Percentiles rank a stretch among this genome's conserved stretches.
These are phyloP conservation scores for Multifurca ochricompacta DNA, from an alignment of 768 basidiomycete genomes.

Conservation along the genomic window DNA sequence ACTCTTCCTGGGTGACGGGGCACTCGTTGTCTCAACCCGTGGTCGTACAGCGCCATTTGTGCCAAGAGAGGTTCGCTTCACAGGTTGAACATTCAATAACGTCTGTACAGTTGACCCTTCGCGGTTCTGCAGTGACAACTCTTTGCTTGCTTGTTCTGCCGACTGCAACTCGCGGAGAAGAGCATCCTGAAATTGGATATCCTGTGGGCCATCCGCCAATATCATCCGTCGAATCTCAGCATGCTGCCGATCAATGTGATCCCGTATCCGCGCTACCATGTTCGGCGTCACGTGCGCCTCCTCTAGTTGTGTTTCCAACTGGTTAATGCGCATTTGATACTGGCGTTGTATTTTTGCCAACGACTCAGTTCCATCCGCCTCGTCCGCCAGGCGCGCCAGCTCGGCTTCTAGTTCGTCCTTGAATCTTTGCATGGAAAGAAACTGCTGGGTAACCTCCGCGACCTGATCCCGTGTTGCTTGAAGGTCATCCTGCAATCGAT, in stretches of 20 bases:
- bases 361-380: conserved; percentile 44
- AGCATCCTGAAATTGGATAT: conserved; percentile 53
- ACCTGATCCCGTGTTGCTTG: conserved; percentile 47
- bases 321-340: conserved; percentile 53
- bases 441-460: conserved; percentile 46
- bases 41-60: conserved; percentile 31
- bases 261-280: conserved; percentile 48
- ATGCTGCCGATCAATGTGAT: conserved; percentile 59
- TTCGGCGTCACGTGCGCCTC: conserved; percentile 45
- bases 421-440: conserved; percentile 46
- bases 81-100: conserved; percentile 41
- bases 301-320: conserved; percentile 54
- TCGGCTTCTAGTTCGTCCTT: conserved; percentile 62
- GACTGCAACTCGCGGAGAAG: conserved; percentile 56
- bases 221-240: conserved; percentile 66
- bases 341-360: conserved; percentile 54
- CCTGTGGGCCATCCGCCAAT: conserved; percentile 46
- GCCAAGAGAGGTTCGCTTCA: conserved; percentile 30
- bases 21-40: conserved; percentile 32
- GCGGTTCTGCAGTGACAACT: conserved; percentile 36
- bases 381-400: conserved; percentile 56
- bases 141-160: conserved; percentile 51
- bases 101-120: conserved; percentile 30
- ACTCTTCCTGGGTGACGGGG: conserved; percentile 36
- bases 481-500: conserved; percentile 55